Base-by-base conservation (phyloP, 805 yeast species). In the Sugiyamaella lignohabitans region DNA sequence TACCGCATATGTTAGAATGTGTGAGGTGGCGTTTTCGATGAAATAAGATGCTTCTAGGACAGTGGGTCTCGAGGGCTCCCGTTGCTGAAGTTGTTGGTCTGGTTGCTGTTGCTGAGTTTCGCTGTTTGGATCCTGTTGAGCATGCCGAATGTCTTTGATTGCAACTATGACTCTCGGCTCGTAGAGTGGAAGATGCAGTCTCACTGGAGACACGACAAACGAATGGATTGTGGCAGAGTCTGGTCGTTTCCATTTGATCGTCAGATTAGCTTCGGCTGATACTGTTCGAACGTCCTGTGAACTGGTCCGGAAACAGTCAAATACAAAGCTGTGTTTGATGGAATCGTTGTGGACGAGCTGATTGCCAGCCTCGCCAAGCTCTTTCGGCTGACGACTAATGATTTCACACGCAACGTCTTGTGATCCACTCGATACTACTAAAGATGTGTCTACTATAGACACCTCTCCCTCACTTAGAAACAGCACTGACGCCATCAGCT, bases 11-110 rank as follows among this genome's bases (percentile, higher is more conserved):
- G 79, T 78, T 53, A 87, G 78, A 2, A 82, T 73, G 38, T 82
- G 69, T 2, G 83, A 71, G 0, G 94, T 82, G 11, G 94, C 88
- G 57, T 86, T 86, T 58, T 86, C 95, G 42, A 86, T 58, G 43
- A 72, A 69, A 58, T 76, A 85, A 11, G 27, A 45, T 22, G 50
- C 42, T 20, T 43, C 29, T 6, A 49, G 18, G 16, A 21, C 27
- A 18, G 21, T 17, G 14, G 17, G 42, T n/a, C n/a, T n/a, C n/a
- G n/a, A n/a, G n/a, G n/a, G n/a, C n/a, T n/a, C n/a, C n/a, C n/a
- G n/a, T n/a, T n/a, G n/a, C n/a, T n/a, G n/a, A n/a, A n/a, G n/a
- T n/a, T n/a, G 20, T 36, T 18, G n/a, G 39, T n/a, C 20, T n/a
- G 20, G 8, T 10, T 18, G 8, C n/a, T 36, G 10, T 11, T 16